These are phyloP conservation scores for Fragaria ananassa DNA, from an alignment of 306 rosid genomes.

Conservation along the genomic window DNA sequence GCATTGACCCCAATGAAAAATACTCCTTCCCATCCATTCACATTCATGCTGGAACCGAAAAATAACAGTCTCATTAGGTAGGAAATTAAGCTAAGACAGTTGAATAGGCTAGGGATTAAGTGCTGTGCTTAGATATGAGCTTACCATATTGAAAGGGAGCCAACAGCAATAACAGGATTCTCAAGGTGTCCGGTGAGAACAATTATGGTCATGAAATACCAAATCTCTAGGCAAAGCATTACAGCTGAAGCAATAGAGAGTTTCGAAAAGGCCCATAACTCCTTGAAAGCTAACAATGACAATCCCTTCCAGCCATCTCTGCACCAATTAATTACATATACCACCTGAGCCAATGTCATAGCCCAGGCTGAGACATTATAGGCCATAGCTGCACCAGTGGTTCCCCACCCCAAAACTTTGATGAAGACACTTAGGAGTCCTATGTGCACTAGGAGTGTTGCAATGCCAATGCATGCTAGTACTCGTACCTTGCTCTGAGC, in stretches of 20 bases:
- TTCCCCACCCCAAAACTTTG: constrained; percentile 63
- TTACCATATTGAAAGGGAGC: constrained; percentile 94
- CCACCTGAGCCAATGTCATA: constrained; percentile 59
- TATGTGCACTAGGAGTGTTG: constrained; percentile 39
- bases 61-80: neutral
- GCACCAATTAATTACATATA: constrained; percentile 76
- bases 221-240: constrained; percentile 93
- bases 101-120: neutral
- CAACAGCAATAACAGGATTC: constrained; percentile 81
- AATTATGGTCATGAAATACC: constrained; percentile 95
- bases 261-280: constrained; percentile 69
- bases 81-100: neutral
- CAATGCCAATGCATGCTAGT: constrained; percentile 75
- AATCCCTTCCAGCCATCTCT: constrained; percentile 80
- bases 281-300: constrained; percentile 79
- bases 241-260: constrained; percentile 87
- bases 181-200: constrained; percentile 98
- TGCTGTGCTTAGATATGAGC: neutral
- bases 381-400: constrained; percentile 77
- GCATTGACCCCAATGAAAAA: constrained; percentile 92
- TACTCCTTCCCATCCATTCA: constrained; percentile 98
- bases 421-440: constrained; percentile 49
- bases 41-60: constrained; percentile 67
- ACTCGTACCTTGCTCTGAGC: constrained; percentile 71
- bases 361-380: constrained; percentile 70